Percentiles rank a stretch among this genome's conserved stretches.
These are phyloP conservation scores for Simplicillium aogashimaense DNA, from an alignment of 2,329 filamentous ascomycete genomes.

Conservation along the genomic window DNA sequence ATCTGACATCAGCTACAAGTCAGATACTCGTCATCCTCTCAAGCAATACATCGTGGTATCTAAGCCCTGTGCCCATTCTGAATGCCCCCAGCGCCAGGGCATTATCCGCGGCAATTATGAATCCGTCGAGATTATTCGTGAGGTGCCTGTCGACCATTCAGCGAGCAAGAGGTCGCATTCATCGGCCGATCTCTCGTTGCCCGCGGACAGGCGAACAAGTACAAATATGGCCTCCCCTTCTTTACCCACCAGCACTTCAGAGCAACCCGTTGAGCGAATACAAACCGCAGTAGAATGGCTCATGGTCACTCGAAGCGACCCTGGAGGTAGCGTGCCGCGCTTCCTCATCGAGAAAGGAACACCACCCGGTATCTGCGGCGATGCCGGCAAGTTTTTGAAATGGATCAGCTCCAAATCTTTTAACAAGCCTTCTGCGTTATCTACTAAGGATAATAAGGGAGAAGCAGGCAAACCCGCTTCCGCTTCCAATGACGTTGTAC, in stretches of 20 bases:
- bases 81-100: constrained; percentile 58
- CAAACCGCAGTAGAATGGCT: constrained; percentile 67
- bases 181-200: constrained; percentile 19
- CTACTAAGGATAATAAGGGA: constrained; percentile 1
- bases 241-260: constrained; percentile 8
- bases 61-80: constrained; percentile 69
- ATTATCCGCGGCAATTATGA: constrained; percentile 83
- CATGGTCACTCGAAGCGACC: constrained; percentile 85
- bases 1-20: constrained; percentile 42
- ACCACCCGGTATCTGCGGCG: constrained; percentile 66
- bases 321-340: constrained; percentile 76
- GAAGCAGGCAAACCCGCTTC: not conserved
- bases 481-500: not conserved
- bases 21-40: constrained; percentile 25
- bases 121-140: constrained; percentile 82
- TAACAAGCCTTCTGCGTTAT: constrained; percentile 21
- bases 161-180: constrained; percentile 21
- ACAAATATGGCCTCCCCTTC: not conserved
- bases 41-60: constrained; percentile 82
- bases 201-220: constrained; percentile 11
- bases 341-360: constrained; percentile 91
- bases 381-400: constrained; percentile 72
- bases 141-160: constrained; percentile 52
- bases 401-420: constrained; percentile 45
- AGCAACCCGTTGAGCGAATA: constrained; percentile 16